Evolutionary conservation across 2,329 filamentous ascomycete species (phyloP), one percentile per base, ranked within the genome.

Genomic region (Nigrospora oryzae): DNA sequence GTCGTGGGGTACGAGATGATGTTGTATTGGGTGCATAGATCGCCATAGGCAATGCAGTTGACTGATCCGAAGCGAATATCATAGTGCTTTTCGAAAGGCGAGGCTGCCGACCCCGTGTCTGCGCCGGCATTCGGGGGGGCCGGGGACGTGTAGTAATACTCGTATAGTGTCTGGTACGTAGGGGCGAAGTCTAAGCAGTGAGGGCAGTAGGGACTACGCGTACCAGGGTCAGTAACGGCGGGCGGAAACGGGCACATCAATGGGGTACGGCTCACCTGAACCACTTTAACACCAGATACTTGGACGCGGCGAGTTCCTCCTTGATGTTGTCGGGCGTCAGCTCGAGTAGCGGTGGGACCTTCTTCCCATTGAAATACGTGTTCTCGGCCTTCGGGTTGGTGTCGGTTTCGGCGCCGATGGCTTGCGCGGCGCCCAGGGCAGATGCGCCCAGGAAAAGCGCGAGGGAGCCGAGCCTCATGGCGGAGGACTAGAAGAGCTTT

Each of bases 111-210:
- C 16, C 38, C 32, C 19, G 74, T 67, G 67, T 79, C 51, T 62
- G 71, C 55, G 67, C 75, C 66, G 68, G 77, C 53, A 63, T 70
- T 56, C 67, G 71, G 55, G 62, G 83, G 68, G 14, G 85, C 84
- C 56, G 89, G 83, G 34, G 88, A 93, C 34, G 90, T 96, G 69
- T 88, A 71, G 70, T 96, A 98, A 65, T 83, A 96, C 68, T 98
- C 93, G 73, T 97, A 95, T 13, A 91, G 66, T 5, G 90, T 96
- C 66, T 97, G 89, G 73, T 81, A 96, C 42, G 80, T 83, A 8
- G 93, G 93, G 43, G 87, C 89, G 58, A 89, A 86, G 41, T 76
- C 71, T 61, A 76, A 75, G 69, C 90, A 96, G 64, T 95, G 89
- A 39, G 74, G 75, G 64, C 77, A 81, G 52, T 70, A 79, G 11